phyloP scores from a whole-genome alignment of 2,329 filamentous ascomycete species.

The Penicillium sp. region DNA sequence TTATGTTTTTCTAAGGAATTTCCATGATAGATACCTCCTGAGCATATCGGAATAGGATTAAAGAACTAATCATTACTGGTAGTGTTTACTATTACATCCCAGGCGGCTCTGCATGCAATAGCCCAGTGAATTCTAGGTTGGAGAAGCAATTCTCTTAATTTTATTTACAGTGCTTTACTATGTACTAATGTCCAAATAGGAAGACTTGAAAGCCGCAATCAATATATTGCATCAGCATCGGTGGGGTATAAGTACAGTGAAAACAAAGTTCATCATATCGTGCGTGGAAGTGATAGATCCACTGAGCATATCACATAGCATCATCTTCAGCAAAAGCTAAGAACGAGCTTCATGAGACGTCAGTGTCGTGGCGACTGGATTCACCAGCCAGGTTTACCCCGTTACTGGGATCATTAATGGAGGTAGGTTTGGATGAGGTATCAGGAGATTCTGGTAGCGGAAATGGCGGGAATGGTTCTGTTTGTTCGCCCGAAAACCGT shows the following conservation, averaged over 20 bases:
- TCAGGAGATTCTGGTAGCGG: constrained; percentile 6
- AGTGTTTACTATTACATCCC: neutral
- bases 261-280: constrained; percentile 2
- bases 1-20: too few species aligned
- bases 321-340: neutral
- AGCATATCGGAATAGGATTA: too few species aligned
- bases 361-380: neutral
- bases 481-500: constrained; percentile 19
- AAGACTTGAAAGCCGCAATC: neutral
- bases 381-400: neutral
- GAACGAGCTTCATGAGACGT: neutral
- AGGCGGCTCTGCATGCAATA: neutral
- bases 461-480: constrained; percentile 38
- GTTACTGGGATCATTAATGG: constrained; percentile 2
- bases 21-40: too few species aligned
- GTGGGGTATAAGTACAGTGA: constrained; percentile 6
- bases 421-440: constrained; percentile 10
- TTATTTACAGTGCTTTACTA: neutral
- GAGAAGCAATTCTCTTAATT: neutral
- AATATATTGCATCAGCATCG: neutral
- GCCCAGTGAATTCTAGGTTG: neutral
- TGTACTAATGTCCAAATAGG: neutral
- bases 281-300: neutral
- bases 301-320: neutral
- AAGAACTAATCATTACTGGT: too few species aligned